Evolutionary conservation across 306 rosid species (phyloP).

Genomic region (Spatholobus suberectus): DNA sequence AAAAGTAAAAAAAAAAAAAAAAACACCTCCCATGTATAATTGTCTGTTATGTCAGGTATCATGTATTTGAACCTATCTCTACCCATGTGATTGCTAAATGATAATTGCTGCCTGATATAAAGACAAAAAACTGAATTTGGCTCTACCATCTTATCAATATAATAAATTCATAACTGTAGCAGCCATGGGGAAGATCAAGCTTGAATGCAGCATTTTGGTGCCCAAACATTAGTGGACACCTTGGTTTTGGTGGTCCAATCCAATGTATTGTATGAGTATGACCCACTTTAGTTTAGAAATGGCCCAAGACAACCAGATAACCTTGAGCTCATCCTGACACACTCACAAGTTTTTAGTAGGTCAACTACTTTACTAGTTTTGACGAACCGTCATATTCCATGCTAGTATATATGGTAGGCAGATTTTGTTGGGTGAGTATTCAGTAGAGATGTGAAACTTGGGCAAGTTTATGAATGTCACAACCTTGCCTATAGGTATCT

Average conservation of each 20-base stretch:
- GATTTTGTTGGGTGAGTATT: conserved; percentile 4
- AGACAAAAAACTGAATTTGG: background rate
- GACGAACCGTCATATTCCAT: background rate
- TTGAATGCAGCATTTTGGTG: background rate
- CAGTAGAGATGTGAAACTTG: background rate
- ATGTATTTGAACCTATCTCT: background rate
- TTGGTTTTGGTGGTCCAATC: conserved; percentile 12
- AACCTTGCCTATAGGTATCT: background rate
- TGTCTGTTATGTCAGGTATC: background rate
- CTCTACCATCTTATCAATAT: background rate
- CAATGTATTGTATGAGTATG: background rate
- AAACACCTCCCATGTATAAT: background rate
- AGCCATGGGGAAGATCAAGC: background rate
- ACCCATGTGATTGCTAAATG: background rate
- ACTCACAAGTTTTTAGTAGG: background rate
- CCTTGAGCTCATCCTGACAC: background rate
- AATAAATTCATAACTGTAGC: background rate
- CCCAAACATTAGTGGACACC: background rate
- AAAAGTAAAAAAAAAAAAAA: background rate
- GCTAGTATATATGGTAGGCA: background rate
- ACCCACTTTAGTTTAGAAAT: background rate
- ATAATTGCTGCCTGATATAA: background rate
- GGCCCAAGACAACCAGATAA: background rate
- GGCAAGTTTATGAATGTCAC: background rate
- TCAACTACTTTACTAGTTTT: conserved; percentile 18